Evolutionary conservation across 1,284 basidiomycete species (phyloP).

Genomic region (Naganishia cerealis): DNA sequence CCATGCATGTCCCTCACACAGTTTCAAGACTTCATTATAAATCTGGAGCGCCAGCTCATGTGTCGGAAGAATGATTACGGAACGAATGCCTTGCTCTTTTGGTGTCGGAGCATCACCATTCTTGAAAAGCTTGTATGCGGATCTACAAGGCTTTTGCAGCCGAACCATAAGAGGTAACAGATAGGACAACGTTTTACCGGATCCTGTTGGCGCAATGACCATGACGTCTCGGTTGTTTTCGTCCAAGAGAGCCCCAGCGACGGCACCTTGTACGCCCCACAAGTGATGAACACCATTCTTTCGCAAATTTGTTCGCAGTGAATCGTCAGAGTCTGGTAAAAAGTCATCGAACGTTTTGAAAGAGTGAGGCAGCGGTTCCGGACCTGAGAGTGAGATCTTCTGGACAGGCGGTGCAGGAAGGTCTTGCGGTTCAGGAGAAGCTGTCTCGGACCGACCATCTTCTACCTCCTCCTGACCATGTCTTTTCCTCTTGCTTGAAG

Average conservation of each 20-base stretch:
- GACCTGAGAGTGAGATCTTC: conserved; percentile 51
- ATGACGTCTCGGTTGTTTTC: conserved; percentile 61
- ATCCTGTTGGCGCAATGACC: conserved; percentile 90
- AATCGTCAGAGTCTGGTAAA: conserved; percentile 36
- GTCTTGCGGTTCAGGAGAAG: conserved; percentile 33
- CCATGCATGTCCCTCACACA: conserved; percentile 77
- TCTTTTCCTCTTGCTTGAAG: conserved; percentile 46
- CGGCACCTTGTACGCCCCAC: conserved; percentile 50
- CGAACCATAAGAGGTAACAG: conserved; percentile 74
- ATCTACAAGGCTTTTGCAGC: conserved; percentile 64
- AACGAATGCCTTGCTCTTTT: conserved; percentile 63
- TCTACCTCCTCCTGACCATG: neutral
- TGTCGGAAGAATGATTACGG: conserved; percentile 84
- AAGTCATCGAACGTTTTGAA: conserved; percentile 48
- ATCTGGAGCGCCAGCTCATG: conserved; percentile 97
- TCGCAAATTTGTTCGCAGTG: conserved; percentile 44
- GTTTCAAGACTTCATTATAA: conserved; percentile 81
- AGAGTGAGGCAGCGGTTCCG: conserved; percentile 49
- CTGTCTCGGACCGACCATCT: conserved; percentile 31
- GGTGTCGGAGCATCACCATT: conserved; percentile 48
- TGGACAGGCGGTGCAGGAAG: conserved; percentile 48
- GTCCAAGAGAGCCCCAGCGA: conserved; percentile 42
- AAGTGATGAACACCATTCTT: conserved; percentile 53
- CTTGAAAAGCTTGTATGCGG: conserved; percentile 40
- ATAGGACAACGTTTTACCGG: conserved; percentile 89